Percentiles rank a stretch among this genome's conserved stretches.
Evolutionary conservation across 768 basidiomycete genomes (phyloP).

Genomic region (Astraeus odoratus): DNA sequence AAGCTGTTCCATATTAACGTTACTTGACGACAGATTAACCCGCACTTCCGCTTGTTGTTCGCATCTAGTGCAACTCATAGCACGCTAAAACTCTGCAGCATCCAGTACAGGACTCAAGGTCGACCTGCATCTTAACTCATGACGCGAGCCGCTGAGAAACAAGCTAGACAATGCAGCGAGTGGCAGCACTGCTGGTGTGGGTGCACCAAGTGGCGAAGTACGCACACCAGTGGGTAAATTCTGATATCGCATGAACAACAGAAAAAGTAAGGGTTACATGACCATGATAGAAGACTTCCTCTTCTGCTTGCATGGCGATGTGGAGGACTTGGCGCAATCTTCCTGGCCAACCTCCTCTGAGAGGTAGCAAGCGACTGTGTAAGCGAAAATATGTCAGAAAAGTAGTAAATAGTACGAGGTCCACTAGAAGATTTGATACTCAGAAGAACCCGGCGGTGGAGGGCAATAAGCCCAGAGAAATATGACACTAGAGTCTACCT

Average conservation of each 20-base stretch:
- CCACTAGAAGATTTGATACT: conserved; percentile 10
- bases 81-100: no score
- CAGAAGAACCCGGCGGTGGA: not conserved
- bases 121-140: no score
- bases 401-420: conserved; percentile 23
- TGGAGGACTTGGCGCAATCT: conserved; percentile 5
- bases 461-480: conserved; percentile 3
- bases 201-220: not conserved
- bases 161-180: not conserved
- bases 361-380: conserved; percentile 76
- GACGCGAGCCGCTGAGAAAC: no score
- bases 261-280: conserved; percentile 17
- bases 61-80: no score
- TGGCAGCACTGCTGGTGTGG: not conserved
- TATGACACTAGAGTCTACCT: not conserved
- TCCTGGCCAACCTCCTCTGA: conserved; percentile 17
- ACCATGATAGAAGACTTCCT: not conserved
- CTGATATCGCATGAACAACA: conserved; percentile 23
- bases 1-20: no score
- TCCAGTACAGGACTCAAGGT: no score
- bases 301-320: not conserved
- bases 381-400: conserved; percentile 57
- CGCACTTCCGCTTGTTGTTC: no score
- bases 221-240: conserved; percentile 20
- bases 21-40: no score